A percentile compares a stretch with the other conserved stretches of the same genome.
These are phyloP conservation scores for Penicillium sp. DNA, from an alignment of 2,329 filamentous ascomycete genomes.

Conservation along the genomic window DNA sequence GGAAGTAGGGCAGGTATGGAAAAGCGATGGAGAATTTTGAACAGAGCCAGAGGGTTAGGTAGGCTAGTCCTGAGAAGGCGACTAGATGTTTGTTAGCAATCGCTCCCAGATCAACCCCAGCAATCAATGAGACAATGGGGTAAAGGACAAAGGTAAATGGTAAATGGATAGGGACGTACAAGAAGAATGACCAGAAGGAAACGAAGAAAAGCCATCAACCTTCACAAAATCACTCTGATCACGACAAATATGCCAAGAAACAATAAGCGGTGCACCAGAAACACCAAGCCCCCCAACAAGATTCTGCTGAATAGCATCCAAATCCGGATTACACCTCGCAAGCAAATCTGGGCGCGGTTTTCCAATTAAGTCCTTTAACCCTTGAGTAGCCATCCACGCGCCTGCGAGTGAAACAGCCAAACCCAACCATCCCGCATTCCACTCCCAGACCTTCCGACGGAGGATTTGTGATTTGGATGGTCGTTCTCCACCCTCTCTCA, in stretches of 20 bases:
- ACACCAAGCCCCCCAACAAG: conserved; percentile 65
- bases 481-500: conserved; percentile 38
- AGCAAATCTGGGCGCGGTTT: conserved; percentile 68
- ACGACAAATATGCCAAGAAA: conserved; percentile 76
- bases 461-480: conserved; percentile 69
- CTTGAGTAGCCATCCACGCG: conserved; percentile 80
- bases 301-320: conserved; percentile 63
- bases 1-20: conserved; percentile 44
- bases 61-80: conserved; percentile 78
- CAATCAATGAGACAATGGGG: neutral
- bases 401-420: conserved; percentile 72
- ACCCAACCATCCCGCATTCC: conserved; percentile 83
- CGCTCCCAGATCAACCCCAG: neutral
- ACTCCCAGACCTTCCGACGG: conserved; percentile 87
- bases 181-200: conserved; percentile 76
- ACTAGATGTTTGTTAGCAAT: conserved; percentile 44
- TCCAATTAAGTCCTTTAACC: conserved; percentile 76
- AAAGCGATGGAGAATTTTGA: conserved; percentile 56
- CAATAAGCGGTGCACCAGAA: conserved; percentile 67
- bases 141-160: no score
- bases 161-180: conserved; percentile 50
- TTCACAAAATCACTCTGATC: conserved; percentile 63
- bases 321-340: conserved; percentile 75
- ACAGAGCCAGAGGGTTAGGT: conserved; percentile 84
- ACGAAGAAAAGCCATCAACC: conserved; percentile 83